Percentiles rank a stretch among this genome's conserved stretches.
These are phyloP conservation scores for Dipodascopsis uninucleata DNA, from an alignment of 805 yeast species.

Conservation along the genomic window DNA sequence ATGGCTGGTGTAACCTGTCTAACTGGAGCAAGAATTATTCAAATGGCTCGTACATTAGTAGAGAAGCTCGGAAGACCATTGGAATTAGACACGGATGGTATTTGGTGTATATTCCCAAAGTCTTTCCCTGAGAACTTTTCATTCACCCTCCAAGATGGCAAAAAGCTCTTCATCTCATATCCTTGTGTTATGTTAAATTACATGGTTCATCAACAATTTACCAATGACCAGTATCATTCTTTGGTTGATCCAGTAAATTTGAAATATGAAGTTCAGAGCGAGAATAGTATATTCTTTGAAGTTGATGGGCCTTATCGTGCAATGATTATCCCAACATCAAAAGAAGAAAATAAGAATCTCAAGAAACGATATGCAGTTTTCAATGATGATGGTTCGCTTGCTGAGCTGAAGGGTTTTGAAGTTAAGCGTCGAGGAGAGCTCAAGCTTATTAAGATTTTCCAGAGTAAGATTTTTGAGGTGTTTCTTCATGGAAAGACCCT, in stretches of 20 bases:
- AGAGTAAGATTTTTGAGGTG: conserved; percentile 86
- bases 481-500: conserved; percentile 81
- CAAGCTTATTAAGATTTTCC: conserved; percentile 89
- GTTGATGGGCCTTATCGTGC: conserved; percentile 99
- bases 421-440: conserved; percentile 95
- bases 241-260: conserved; percentile 64
- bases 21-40: conserved; percentile 97
- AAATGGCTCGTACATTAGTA: conserved; percentile 89
- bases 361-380: conserved; percentile 97
- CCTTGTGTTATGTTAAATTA: conserved; percentile 97
- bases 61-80: conserved; percentile 92
- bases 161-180: conserved; percentile 71
- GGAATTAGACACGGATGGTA: conserved; percentile 98
- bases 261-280: conserved; percentile 73
- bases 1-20: conserved; percentile 99
- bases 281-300: conserved; percentile 93
- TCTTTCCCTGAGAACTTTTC: conserved; percentile 87
- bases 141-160: conserved; percentile 72
- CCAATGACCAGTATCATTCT: conserved; percentile 92
- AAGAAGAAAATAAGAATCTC: conserved; percentile 94
- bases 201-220: conserved; percentile 82
- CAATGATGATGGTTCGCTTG: conserved; percentile 87
- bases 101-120: conserved; percentile 95
- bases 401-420: conserved; percentile 96
- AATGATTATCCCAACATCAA: conserved; percentile 94